phyloP scores from a whole-genome alignment of 2,329 filamentous ascomycete genomes.

The Akanthomyces uredinophilus region DNA sequence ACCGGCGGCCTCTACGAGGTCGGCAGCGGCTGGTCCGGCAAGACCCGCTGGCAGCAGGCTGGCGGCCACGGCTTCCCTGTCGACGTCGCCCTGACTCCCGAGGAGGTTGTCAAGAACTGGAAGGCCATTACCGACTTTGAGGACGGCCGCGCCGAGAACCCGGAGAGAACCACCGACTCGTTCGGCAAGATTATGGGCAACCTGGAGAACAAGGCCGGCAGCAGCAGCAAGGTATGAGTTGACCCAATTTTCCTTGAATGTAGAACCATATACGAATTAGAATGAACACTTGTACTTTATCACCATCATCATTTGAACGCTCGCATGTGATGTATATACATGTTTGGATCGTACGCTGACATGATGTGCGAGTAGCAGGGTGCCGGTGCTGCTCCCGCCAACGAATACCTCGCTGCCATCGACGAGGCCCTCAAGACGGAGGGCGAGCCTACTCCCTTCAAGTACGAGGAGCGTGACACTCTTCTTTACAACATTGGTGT shows the following conservation, averaged over 20 bases:
- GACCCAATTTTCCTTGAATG: conserved; percentile 17
- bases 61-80: conserved; percentile 89
- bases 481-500: conserved; percentile 96
- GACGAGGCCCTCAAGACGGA: conserved; percentile 68
- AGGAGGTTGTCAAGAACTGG: conserved; percentile 74
- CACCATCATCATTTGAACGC: background rate
- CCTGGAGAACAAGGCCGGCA: conserved; percentile 66
- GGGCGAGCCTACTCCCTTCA: conserved; percentile 67
- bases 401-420: conserved; percentile 69
- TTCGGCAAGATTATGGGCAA: conserved; percentile 75
- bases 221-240: conserved; percentile 55
- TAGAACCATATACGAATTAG: conserved; percentile 16
- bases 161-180: conserved; percentile 70
- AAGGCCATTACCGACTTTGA: conserved; percentile 80
- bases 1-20: conserved; percentile 92
- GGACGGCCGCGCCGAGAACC: conserved; percentile 80
- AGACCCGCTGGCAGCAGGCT: conserved; percentile 90
- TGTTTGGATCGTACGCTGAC: conserved; percentile 18
- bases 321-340: background rate
- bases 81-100: conserved; percentile 75
- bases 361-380: conserved; percentile 21
- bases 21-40: conserved; percentile 87
- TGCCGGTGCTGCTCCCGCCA: conserved; percentile 32
- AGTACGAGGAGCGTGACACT: conserved; percentile 78
- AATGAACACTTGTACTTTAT: conserved; percentile 15